These are phyloP conservation scores for Choiromyces venosus DNA, from an alignment of 495 filamentous ascomycete species.

Conservation along the genomic window DNA sequence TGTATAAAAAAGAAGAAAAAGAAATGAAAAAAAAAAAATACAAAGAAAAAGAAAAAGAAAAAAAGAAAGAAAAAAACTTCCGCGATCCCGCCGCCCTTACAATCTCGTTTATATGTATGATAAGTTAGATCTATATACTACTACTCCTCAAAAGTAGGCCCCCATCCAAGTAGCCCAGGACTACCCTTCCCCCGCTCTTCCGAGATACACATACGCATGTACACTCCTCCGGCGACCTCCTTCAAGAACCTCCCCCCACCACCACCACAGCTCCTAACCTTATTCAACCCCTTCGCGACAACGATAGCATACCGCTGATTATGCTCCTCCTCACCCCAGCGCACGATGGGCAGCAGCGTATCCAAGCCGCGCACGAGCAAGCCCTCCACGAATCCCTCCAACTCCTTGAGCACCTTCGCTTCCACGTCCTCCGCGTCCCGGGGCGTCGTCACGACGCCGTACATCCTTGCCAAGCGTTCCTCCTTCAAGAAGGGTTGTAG, in stretches of 20 bases:
- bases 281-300: conserved; percentile 15
- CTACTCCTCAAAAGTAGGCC: conserved; percentile 27
- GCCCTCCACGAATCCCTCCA: background rate
- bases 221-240: conserved; percentile 20
- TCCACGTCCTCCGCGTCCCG: background rate
- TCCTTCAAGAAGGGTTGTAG: conserved; percentile 28
- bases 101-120: too few species aligned
- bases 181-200: background rate
- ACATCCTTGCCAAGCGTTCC: conserved; percentile 14
- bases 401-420: background rate
- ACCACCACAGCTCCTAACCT: conserved; percentile 9
- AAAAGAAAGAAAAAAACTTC: background rate
- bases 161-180: conserved; percentile 10
- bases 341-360: conserved; percentile 19
- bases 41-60: conserved; percentile 1
- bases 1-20: conserved; percentile 2
- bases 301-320: conserved; percentile 26
- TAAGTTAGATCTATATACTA: background rate
- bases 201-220: conserved; percentile 11
- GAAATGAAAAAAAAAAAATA: conserved; percentile 5
- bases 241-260: conserved; percentile 17
- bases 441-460: conserved; percentile 17
- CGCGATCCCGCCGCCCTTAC: background rate
- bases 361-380: conserved; percentile 16
- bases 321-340: conserved; percentile 21